Conservation (phyloP, 305 asterid species). For the Rubia peregrina region DNA sequence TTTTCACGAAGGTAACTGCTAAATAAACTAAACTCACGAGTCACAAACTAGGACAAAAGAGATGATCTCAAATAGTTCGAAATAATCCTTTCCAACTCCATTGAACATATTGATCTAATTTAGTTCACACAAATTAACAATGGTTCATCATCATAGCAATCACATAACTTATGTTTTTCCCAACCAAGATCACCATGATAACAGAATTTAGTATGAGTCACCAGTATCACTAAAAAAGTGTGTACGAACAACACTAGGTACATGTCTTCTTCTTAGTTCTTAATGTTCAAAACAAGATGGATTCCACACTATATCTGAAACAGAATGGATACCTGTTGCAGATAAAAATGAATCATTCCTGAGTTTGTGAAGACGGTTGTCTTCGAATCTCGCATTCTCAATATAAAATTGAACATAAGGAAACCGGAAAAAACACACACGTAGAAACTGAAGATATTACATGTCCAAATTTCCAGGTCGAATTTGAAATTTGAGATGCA, state of each 20-base stretch:
- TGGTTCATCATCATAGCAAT: background rate
- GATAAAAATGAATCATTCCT: background rate
- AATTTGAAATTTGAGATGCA: slow-evolving; percentile 18
- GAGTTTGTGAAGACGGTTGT: slow-evolving; percentile 7
- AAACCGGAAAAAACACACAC: background rate
- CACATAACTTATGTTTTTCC: too few relatives aligned
- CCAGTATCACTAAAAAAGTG: too few relatives aligned
- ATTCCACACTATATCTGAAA: too few relatives aligned
- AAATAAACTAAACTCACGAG: background rate
- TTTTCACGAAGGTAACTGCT: background rate
- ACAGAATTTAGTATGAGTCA: too few relatives aligned
- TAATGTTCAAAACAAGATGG: background rate
- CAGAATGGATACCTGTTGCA: background rate
- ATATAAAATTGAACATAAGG: background rate
- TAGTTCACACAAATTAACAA: background rate
- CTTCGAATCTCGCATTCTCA: background rate
- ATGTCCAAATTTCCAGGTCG: slow-evolving; percentile 3
- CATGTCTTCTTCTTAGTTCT: background rate
- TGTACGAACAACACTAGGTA: background rate
- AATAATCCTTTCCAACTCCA: too few relatives aligned
- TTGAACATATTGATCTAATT: background rate
- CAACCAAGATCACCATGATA: too few relatives aligned
- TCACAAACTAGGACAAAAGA: background rate
- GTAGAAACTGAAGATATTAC: background rate
- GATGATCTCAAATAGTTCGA: too few relatives aligned